Evolutionary conservation across 1,284 basidiomycete genomes (phyloP), one percentile per base, ranked within the genome.

Genomic region (Erythrobasidium hasegawianum): DNA sequence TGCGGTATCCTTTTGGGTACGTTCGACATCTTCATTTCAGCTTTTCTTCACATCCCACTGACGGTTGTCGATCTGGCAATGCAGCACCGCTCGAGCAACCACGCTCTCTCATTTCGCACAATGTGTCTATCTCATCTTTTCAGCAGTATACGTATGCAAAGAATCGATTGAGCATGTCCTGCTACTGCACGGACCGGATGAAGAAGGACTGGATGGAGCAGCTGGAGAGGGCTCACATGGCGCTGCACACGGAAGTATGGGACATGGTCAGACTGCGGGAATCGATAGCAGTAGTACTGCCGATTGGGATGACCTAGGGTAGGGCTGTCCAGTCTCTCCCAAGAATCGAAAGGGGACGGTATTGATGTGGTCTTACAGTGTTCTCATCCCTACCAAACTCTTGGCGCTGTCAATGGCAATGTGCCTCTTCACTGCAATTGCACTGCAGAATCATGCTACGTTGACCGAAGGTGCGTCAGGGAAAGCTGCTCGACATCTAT

Each of bases 71-170:
- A n/a, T n/a, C n/a, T n/a, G n/a, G n/a, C n/a, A n/a, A n/a, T 33
- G 11, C 72, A 92, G 92, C 45, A 84, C 84, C 58, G 83, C 84
- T 5, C 84, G 92, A 2, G 75, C 89, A 53, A 85, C 87, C 70
- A 88, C 90, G 0, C 83, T 94, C 1, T 77, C 88, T 5, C 84
- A 90, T 72, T 97, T 97, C 74, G 85, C 89, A 0, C 91, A 96
- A 75, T 84, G 86, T 14, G 86, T 95, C 20, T 96, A 93, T 78
- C 81, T 97, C 62, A 84, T 94, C 75, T 96, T 97, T 75, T 84
- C 90, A 0, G 86, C 89, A 0, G 86, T 95, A 5, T 97, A 96
- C 77, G 87, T 95, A 26, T 91, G 89, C 74, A 97, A 96, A 75
- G 93, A 97, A 80, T 88, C 89, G 0, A 80, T 96, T 2, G 90